Base-by-base conservation (phyloP, 75 land plant species). In the Larix kaempferi region DNA sequence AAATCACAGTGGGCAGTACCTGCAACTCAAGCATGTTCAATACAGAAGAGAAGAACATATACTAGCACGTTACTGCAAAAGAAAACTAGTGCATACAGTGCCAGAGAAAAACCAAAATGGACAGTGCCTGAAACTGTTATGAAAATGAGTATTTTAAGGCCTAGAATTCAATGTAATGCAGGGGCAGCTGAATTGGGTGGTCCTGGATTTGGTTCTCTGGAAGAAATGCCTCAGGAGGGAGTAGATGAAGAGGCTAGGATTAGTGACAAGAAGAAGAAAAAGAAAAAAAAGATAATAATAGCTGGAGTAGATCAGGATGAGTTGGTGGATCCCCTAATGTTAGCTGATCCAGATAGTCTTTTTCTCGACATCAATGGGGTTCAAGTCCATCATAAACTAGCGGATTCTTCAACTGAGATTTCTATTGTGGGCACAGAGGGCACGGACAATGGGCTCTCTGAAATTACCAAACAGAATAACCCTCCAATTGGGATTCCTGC, bases 301-400 rank as follows among this genome's bases (percentile, higher is more conserved):
- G 54, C 54, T 57, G 97, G 94, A 22, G 79, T 94, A 27, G 97
- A 96, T 66, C 98, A 95, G 76, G 90, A 86, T 4, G 90, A 92
- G 76, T 81, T 92, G 17, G 56, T 92, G 67, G 97, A 96, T 23
- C 95, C 95, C 0, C 29, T 69, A 63, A 35, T 69, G 16, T 80
- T 96, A 37, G 94, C 98, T 72, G 99, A 96, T 78, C 91, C 90
- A 2, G 94, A 94, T 79, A 94, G 99, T 76, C 90, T 84, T 35
- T 96, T 96, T 61, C 89, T 84, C 58, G 93, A 96, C 82, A 88
- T 91, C 66, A 76, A 86, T 57, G 99, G 95, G 21, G 85, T 96
- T 10, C 81, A 85, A 6, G 35, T 94, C 25, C 99, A 96, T 80
- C 86, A 94, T 79, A 96, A 94, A 62, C 67, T 94, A 55, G 88